Percentiles rank a stretch among this genome's conserved stretches.
Evolutionary conservation across 2,329 filamentous ascomycete species (phyloP).

Genomic region (Neoascochyta sp.): DNA sequence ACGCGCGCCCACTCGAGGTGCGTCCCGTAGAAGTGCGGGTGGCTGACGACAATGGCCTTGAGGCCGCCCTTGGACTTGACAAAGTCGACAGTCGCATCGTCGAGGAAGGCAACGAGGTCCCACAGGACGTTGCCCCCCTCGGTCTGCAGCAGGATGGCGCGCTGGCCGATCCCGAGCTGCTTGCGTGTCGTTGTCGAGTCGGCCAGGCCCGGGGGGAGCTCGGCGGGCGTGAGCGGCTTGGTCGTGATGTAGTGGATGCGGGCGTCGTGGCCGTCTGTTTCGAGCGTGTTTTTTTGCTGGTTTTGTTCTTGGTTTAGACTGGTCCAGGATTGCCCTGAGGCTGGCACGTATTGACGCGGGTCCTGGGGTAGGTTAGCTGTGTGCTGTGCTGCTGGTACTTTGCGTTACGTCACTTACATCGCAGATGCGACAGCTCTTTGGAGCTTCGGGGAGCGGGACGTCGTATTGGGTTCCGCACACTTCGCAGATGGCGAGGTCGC

Average conservation of each 20-base stretch:
- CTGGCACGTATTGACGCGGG: slow-evolving; percentile 65
- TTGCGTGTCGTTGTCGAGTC: slow-evolving; percentile 37
- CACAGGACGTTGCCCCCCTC: slow-evolving; percentile 69
- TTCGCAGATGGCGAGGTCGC: slow-evolving; percentile 57
- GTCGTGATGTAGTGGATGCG: slow-evolving; percentile 46
- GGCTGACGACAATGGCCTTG: slow-evolving; percentile 67
- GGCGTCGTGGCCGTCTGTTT: slow-evolving; percentile 45
- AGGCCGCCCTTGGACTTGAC: slow-evolving; percentile 64
- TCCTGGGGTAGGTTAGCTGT: slow-evolving; percentile 39
- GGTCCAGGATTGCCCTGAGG: slow-evolving; percentile 62
- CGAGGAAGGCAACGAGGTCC: slow-evolving; percentile 71
- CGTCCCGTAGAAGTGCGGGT: slow-evolving; percentile 80
- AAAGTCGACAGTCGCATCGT: slow-evolving; percentile 57
- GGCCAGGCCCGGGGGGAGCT: slow-evolving; percentile 19
- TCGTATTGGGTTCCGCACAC: slow-evolving; percentile 70
- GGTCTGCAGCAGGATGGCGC: slow-evolving; percentile 66
- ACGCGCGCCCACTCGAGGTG: slow-evolving; percentile 68
- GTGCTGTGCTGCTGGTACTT: slow-evolving; percentile 1
- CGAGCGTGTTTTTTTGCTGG: slow-evolving; percentile 54
- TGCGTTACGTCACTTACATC: slow-evolving; percentile 52
- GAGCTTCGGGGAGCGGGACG: slow-evolving; percentile 45
- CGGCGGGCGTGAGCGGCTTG: slow-evolving; percentile 20
- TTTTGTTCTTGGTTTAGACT: slow-evolving; percentile 49
- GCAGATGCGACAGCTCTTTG: slow-evolving; percentile 64
- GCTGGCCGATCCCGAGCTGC: slow-evolving; percentile 70